Evolutionary conservation across 495 filamentous ascomycete species (phyloP), one percentile per base, ranked within the genome.

Genomic region (Hypoxylon subgilvum): DNA sequence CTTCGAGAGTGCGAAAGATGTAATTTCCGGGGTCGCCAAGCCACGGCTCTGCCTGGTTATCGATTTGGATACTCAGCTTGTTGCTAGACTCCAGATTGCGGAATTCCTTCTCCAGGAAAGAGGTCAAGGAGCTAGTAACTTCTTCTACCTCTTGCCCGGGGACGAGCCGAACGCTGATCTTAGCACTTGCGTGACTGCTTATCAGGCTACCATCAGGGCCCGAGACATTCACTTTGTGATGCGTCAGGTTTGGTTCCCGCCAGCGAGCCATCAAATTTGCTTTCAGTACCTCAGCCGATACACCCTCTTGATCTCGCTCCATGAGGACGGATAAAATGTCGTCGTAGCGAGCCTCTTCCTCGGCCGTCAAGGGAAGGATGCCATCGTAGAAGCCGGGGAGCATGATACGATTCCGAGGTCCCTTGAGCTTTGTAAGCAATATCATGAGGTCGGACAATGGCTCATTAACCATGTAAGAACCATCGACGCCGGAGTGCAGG

Each of bases 21-120:
- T 92, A 84, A 57, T 95, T 97, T 23, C 87, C 84, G 10, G 89
- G 91, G 52, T 96, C 91, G 1, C 94, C 94, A 0, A 98, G 83
- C 94, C 94, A 98, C 12, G 94, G 90, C 66, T 98, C 94, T 1
- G 94, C 93, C 69, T 90, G 88, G 57, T 96, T 91, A 38, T 94
- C 91, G 57, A 97, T 91, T 21, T 84, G 83, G 18, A 98, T 84
- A 1, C 83, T 88, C 34, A 97, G 82, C 21, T 82, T 82, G 59
- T 98, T 97, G 43, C 88, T 84, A 4, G 88, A 89, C 27, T 84
- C 85, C 1, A 97, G 81, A 3, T 79, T 69, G 1, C 74, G 79
- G 63, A 95, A 98, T 51, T 90, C 84, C n/a, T 82, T 72, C 28
- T 83, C 72, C 1, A 96, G 78, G 60, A 86, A 94, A 3, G 75